These are phyloP conservation scores for Blastobotrys arbuscula DNA, from an alignment of 1,139 yeast species.

Conservation along the genomic window DNA sequence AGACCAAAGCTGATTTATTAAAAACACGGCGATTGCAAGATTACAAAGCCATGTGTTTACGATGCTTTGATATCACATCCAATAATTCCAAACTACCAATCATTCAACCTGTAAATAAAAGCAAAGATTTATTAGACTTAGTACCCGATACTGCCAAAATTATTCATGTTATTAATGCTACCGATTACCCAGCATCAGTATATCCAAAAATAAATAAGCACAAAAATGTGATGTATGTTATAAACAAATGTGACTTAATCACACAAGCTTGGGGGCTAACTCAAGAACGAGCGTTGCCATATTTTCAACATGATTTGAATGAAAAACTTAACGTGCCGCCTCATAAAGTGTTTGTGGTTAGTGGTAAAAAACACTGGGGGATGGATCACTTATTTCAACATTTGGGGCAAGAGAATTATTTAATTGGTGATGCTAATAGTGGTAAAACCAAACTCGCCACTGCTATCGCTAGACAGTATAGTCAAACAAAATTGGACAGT, in stretches of 20 bases:
- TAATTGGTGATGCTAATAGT: constrained; percentile 68
- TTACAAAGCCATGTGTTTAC: constrained; percentile 15
- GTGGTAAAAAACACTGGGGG: constrained; percentile 53
- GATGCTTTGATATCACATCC: constrained; percentile 17
- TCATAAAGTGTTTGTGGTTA: constrained; percentile 44
- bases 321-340: constrained; percentile 40
- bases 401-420: constrained; percentile 44
- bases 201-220: constrained; percentile 33
- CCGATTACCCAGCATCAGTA: constrained; percentile 65
- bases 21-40: constrained; percentile 14
- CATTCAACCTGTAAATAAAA: constrained; percentile 18
- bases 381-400: constrained; percentile 34
- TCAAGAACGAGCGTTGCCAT: constrained; percentile 40
- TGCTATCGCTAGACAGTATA: constrained; percentile 15
- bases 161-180: constrained; percentile 56
- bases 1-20: constrained; percentile 10
- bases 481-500: background rate
- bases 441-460: constrained; percentile 62
- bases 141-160: constrained; percentile 49
- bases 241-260: constrained; percentile 56
- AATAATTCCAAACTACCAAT: constrained; percentile 13
- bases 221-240: constrained; percentile 41
- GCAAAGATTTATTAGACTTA: constrained; percentile 29
- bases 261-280: constrained; percentile 36
- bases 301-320: constrained; percentile 43